A percentile compares a stretch with the other conserved stretches of the same genome.
These are phyloP conservation scores for Cutaneotrichosporon daszewskae DNA, from an alignment of 1,284 basidiomycete genomes.

Conservation along the genomic window DNA sequence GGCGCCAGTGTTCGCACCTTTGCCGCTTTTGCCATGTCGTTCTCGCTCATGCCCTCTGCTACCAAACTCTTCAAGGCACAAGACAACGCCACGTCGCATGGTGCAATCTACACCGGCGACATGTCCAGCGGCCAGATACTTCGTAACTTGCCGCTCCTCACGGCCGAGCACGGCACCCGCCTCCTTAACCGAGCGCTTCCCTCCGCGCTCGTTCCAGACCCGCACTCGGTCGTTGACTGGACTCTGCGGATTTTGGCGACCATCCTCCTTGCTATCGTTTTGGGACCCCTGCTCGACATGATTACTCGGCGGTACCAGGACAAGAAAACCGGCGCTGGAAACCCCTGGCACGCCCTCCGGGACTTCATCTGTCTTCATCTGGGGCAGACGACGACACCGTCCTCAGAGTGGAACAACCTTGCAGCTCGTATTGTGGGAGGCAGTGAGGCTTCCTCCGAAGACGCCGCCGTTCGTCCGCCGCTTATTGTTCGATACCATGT, in stretches of 20 bases:
- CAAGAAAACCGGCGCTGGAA: slow-evolving; percentile 17
- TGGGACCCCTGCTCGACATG: slow-evolving; percentile 25
- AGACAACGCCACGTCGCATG: not conserved
- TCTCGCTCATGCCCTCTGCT: slow-evolving; percentile 37
- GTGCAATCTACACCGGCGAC: slow-evolving; percentile 4
- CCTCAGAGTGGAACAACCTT: slow-evolving; percentile 20
- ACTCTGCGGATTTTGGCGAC: slow-evolving; percentile 34
- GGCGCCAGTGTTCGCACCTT: slow-evolving; percentile 29
- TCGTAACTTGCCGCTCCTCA: slow-evolving; percentile 34
- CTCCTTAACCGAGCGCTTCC: slow-evolving; percentile 31
- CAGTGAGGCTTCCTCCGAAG: slow-evolving; percentile 9
- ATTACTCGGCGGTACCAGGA: slow-evolving; percentile 13
- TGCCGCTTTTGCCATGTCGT: slow-evolving; percentile 42
- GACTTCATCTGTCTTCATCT: slow-evolving; percentile 15
- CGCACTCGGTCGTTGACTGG: slow-evolving; percentile 37
- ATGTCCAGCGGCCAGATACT: slow-evolving; percentile 29
- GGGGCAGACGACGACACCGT: slow-evolving; percentile 4
- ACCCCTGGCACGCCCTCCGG: slow-evolving; percentile 13
- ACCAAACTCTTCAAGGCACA: slow-evolving; percentile 21
- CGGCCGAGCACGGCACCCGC: slow-evolving; percentile 39
- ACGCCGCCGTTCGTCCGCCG: slow-evolving; percentile 7
- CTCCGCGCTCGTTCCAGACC: slow-evolving; percentile 21
- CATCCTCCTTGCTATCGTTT: slow-evolving; percentile 21
- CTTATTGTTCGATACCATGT: slow-evolving; percentile 23
- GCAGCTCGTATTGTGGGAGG: slow-evolving; percentile 33